These are phyloP conservation scores for Ascochyta viciae-villosae DNA, from an alignment of 2,329 filamentous ascomycete species.

Conservation along the genomic window DNA sequence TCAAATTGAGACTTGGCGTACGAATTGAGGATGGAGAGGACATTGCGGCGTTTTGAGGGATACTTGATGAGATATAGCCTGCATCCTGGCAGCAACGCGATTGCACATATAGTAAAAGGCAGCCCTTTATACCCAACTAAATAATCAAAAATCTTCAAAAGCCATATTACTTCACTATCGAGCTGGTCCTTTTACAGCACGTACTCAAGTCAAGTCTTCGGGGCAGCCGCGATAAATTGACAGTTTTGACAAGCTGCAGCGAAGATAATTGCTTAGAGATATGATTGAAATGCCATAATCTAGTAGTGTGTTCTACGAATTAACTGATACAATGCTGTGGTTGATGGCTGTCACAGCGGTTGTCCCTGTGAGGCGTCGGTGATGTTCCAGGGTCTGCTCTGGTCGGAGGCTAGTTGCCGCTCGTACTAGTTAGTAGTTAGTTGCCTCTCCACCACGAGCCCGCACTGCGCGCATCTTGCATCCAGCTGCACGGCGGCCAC, in stretches of 20 bases:
- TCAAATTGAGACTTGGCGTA: neutral
- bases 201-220: neutral
- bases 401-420: conserved; percentile 10
- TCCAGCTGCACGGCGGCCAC: conserved; percentile 33
- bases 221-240: neutral
- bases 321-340: neutral
- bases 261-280: neutral
- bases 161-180: too few species aligned
- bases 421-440: conserved; percentile 7
- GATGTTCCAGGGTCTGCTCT: conserved; percentile 5
- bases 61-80: neutral
- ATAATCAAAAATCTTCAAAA: conserved; percentile 1
- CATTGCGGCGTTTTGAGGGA: conserved; percentile 25
- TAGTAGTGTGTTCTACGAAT: neutral
- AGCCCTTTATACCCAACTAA: conserved; percentile 1
- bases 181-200: neutral
- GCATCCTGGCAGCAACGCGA: neutral
- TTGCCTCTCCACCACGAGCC: conserved; percentile 28
- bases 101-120: neutral
- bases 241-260: neutral
- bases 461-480: conserved; percentile 32
- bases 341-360: neutral
- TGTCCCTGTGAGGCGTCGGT: conserved; percentile 3
- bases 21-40: conserved; percentile 19
- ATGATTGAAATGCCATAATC: neutral